Percentiles rank a stretch among this genome's conserved stretches.
Conservation (phyloP, 345 rosid species). For the Eutrema japonicum region DNA sequence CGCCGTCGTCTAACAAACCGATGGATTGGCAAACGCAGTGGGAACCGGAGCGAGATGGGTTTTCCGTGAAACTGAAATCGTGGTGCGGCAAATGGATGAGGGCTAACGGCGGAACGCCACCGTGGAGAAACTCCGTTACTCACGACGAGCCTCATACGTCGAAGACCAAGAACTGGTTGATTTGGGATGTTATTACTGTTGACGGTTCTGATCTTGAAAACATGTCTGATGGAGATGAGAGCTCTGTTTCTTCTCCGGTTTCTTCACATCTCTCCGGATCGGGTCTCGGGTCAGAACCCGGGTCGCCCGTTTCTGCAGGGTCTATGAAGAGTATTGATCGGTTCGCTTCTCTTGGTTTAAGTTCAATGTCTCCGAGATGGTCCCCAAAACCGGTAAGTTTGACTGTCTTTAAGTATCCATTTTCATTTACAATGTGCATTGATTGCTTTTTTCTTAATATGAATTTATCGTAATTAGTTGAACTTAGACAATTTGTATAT, state of each 20-base stretch:
- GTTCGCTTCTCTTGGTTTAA: constrained; percentile 48
- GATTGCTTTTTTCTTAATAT: neutral
- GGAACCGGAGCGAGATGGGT: constrained; percentile 80
- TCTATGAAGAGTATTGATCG: constrained; percentile 47
- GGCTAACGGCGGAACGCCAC: constrained; percentile 87
- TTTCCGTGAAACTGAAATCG: constrained; percentile 59
- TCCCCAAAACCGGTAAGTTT: constrained; percentile 54
- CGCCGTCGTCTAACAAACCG: constrained; percentile 43
- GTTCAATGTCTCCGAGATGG: constrained; percentile 49
- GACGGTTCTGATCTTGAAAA: constrained; percentile 47
- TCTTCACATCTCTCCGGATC: constrained; percentile 46
- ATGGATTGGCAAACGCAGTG: constrained; percentile 72
- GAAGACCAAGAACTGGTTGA: constrained; percentile 66
- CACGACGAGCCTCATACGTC: constrained; percentile 76
- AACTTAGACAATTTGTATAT: constrained; percentile 4
- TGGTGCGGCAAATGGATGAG: constrained; percentile 78
- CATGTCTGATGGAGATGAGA: constrained; percentile 52
- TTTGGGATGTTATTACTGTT: constrained; percentile 76
- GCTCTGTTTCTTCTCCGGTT: constrained; percentile 65
- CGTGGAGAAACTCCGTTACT: constrained; percentile 91
- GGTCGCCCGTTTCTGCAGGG: constrained; percentile 49
- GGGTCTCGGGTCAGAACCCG: constrained; percentile 38
- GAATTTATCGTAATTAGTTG: constrained; percentile 14
- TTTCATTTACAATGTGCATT: constrained; percentile 30
- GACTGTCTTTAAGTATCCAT: constrained; percentile 30